Evolutionary conservation across 2,329 filamentous ascomycete genomes (phyloP), one percentile per base, ranked within the genome.

Genomic region (Aspergillus latus): DNA sequence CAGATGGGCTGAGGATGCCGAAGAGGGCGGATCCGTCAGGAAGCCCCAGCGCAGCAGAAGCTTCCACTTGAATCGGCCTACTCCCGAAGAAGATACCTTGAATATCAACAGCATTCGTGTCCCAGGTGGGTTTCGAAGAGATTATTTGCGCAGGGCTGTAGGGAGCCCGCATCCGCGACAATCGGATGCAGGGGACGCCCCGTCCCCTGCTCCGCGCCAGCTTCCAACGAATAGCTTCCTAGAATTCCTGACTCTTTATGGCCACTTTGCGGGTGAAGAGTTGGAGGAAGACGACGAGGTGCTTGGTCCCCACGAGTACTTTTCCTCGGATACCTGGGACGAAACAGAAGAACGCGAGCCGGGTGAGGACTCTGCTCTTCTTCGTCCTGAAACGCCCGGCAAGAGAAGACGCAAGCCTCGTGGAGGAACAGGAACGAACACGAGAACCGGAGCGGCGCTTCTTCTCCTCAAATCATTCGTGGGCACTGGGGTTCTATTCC

Each of bases 391-490:
- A 9, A 82, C 89, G 2, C 84, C 87, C n/a, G 88, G 87, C 13
- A 82, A 84, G 65, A 84, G 87, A 58, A 88, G 86, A 75, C 87
- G 90, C 69, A 93, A 91, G 78, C 80, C 84, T 50, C 87, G 90
- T 42, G 84, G 86, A 51, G 84, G 85, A 26, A 85, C 83, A 59
- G 90, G 92, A 39, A 92, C 87, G 52, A 92, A 90, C 65, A 88
- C 85, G 49, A 86, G 89, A 3, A 87, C 86, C 61, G 90, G 89
- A 59, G 93, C 94, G 8, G 87, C 89, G 9, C 75, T 97, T 64
- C 82, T 99, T 52, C 80, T 99, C 42, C 85, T 99, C 63, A 99
- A 99, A 78, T 97, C 93, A 0, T 99, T 99, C 70, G 94, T 99
- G 47, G 94, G 95, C 16, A 99, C 94, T 0, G 93, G 93, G 54